These are phyloP conservation scores for Canna indica DNA, from an alignment of 176 grass and related monocot genomes.

Conservation along the genomic window DNA sequence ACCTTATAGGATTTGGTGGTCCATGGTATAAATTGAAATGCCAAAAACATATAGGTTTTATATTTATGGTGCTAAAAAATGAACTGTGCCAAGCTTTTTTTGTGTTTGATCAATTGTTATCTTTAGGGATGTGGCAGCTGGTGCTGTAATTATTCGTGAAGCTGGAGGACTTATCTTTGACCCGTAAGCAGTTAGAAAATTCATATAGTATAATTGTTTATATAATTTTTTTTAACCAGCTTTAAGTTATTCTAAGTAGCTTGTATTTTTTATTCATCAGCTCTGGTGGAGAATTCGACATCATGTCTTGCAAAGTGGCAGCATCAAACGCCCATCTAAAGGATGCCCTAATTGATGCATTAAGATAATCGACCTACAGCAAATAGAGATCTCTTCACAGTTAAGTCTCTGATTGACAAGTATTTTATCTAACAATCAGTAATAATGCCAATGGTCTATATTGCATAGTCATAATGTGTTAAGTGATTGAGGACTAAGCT, in stretches of 20 bases:
- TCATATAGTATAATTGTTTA: background rate
- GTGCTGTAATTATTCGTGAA: conserved; percentile 83
- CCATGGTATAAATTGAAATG: conserved; percentile 41
- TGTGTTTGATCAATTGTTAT: conserved; percentile 6
- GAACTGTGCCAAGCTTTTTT: background rate
- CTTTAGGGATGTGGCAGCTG: conserved; percentile 82
- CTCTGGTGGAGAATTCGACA: conserved; percentile 57
- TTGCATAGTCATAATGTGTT: too few relatives aligned
- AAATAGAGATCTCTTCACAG: too few relatives aligned
- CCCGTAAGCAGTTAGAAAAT: conserved; percentile 40
- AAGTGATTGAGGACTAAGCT: too few relatives aligned
- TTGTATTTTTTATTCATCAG: conserved; percentile 26
- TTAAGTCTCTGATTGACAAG: too few relatives aligned
- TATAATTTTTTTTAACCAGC: background rate
- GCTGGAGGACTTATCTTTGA: conserved; percentile 84
- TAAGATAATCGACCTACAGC: background rate
- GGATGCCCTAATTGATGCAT: conserved; percentile 45
- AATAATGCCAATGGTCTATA: too few relatives aligned
- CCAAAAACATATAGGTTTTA: background rate
- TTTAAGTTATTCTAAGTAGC: background rate
- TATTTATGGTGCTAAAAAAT: background rate
- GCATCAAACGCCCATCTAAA: conserved; percentile 77
- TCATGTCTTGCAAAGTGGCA: conserved; percentile 64
- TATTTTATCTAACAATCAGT: too few relatives aligned
- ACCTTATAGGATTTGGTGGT: conserved; percentile 87